Evolutionary conservation across 2,329 filamentous ascomycete species (phyloP), one percentile per base, ranked within the genome.

Genomic region (Xylariaceae sp.): DNA sequence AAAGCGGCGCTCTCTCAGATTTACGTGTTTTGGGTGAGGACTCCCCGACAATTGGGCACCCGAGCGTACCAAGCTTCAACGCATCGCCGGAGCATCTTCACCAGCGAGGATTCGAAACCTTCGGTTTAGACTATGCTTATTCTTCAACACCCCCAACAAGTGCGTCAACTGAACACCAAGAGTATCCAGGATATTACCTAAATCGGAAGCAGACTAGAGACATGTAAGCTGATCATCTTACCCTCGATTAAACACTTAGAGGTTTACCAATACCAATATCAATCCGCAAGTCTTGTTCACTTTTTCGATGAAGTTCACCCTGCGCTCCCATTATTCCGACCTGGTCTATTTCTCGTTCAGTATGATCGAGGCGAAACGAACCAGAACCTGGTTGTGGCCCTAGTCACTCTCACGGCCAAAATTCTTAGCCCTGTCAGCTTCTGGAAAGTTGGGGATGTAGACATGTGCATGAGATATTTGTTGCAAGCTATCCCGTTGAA

Each of bases 301-400:
- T 65, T 62, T 48, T 65, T 67, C 37, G 53, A 57, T 25, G 55
- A 61, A 34, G 39, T 62, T 12, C 58, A 64, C 39, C 49, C 62
- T 33, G 55, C 62, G 10, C 56, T 64, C 34, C 58, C 61, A 2
- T 50, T 67, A 16, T 62, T 65, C 36, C 53, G 56, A 3, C 58
- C 49, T 32, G 42, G 43, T 2, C 45, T 42, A 12, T 64, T 67
- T 34, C 22, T 66, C 7, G 51, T 42, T 19, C 32, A 45, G 20
- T 63, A 63, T 43, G 50, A 58, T 19, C 42, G 52, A 44, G 58
- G 53, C 21, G 33, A 23, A 16, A 51, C 50, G 40, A 51, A 37
- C 44, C 56, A 43, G 33, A 50, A 47, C 25, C 39, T 60, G 6
- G 42, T 66, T 6, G 44, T 56, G 4, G 56, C 60, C 2, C 59